A percentile compares a stretch with the other conserved stretches of the same genome.
Evolutionary conservation across 1,284 basidiomycete genomes (phyloP).

Genomic region (Rhodotorula glutinis): DNA sequence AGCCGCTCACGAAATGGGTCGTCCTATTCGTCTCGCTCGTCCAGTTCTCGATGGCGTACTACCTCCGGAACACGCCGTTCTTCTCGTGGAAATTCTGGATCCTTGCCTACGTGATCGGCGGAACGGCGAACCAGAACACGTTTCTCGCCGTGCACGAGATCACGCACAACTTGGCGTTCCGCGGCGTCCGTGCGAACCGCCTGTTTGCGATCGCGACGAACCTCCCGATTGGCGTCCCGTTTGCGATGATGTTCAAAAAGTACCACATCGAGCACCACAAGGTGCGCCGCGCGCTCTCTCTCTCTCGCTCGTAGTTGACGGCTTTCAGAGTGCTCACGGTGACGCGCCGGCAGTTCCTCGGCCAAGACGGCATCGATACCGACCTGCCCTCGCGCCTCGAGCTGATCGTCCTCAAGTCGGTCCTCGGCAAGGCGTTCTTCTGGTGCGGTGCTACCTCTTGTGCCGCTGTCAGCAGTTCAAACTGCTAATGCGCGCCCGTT

Average conservation of each 20-base stretch:
- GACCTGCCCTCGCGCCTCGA: slow-evolving; percentile 87
- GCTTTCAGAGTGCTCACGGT: too few relatives aligned
- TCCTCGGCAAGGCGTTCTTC: slow-evolving; percentile 96
- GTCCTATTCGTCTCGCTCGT: slow-evolving; percentile 73
- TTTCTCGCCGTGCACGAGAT: slow-evolving; percentile 99
- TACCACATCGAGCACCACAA: slow-evolving; percentile 44
- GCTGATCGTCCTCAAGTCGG: slow-evolving; percentile 82
- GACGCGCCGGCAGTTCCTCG: slow-evolving; percentile 68
- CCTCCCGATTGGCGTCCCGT: slow-evolving; percentile 88
- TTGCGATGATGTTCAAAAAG: slow-evolving; percentile 88
- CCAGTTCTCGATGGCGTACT: slow-evolving; percentile 66
- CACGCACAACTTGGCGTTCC: slow-evolving; percentile 95
- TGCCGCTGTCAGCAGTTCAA: too few relatives aligned
- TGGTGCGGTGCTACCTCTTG: slow-evolving; percentile 59
- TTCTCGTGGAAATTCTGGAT: slow-evolving; percentile 70
- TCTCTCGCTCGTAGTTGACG: too few relatives aligned
- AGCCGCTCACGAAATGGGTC: slow-evolving; percentile 83
- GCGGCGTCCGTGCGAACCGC: slow-evolving; percentile 77
- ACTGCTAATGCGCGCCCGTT: not conserved
- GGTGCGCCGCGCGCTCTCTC: slow-evolving; percentile 8
- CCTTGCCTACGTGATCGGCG: slow-evolving; percentile 81
- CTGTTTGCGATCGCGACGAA: slow-evolving; percentile 85
- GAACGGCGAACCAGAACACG: slow-evolving; percentile 93
- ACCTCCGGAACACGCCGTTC: slow-evolving; percentile 64
- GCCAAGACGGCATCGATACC: slow-evolving; percentile 94